A percentile compares a stretch with the other conserved stretches of the same genome.
These are phyloP conservation scores for Tulasnella sp. DNA, from an alignment of 768 basidiomycete species.

Conservation along the genomic window DNA sequence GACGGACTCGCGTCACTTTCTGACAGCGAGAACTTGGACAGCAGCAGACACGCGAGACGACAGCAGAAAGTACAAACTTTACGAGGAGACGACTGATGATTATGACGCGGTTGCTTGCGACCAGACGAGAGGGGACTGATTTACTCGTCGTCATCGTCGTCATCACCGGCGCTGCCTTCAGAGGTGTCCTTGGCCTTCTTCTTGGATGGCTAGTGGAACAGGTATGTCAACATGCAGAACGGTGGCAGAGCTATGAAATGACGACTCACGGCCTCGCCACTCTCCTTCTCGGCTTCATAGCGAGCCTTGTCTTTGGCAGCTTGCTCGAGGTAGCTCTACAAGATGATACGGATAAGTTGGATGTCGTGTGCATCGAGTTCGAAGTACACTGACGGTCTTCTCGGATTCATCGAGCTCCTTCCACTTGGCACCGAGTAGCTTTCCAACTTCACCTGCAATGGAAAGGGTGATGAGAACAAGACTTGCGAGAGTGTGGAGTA, in stretches of 20 bases:
- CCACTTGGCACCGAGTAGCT: constrained; percentile 93
- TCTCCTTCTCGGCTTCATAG: constrained; percentile 7
- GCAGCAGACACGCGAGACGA: not conserved
- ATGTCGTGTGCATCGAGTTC: constrained; percentile 1
- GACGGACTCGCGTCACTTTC: not conserved
- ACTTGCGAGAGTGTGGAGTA: not conserved
- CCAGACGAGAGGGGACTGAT: not conserved
- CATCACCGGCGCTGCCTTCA: constrained; percentile 1
- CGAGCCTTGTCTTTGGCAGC: constrained; percentile 80
- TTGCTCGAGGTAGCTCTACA: constrained; percentile 76
- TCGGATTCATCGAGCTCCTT: constrained; percentile 86
- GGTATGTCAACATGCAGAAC: not conserved
- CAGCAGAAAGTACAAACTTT: not conserved
- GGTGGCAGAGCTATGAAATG: not conserved
- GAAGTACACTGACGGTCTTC: constrained; percentile 55
- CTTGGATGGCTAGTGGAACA: not conserved
- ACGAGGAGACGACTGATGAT: not conserved
- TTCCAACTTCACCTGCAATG: constrained; percentile 73
- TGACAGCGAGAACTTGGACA: not conserved
- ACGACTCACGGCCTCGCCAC: not conserved
- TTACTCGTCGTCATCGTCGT: constrained; percentile 10
- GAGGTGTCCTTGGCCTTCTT: not conserved
- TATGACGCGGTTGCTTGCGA: not conserved
- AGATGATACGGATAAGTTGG: constrained; percentile 10
- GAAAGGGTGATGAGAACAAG: not conserved